A percentile compares a stretch with the other conserved stretches of the same genome.
Evolutionary conservation across 352 stramenopile genomes (phyloP).

Genomic region (Pythium vanterpoolii): DNA sequence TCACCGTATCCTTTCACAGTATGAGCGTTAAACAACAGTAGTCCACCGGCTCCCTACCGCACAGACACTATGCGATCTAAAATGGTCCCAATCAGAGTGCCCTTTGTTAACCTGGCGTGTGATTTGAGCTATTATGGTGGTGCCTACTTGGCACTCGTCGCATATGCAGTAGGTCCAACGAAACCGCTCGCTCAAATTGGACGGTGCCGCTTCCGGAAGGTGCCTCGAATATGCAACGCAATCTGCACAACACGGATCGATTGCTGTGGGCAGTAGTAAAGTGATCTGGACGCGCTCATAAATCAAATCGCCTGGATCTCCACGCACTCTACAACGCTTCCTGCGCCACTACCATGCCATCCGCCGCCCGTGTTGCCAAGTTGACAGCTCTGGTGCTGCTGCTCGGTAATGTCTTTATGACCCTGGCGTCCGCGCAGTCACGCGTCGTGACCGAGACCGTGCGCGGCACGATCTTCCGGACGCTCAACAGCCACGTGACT

Average conservation of each 20-base stretch:
- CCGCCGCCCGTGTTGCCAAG: not conserved
- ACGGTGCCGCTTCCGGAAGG: slow-evolving; percentile 3
- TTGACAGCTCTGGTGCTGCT: not conserved
- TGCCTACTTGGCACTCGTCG: too few species aligned
- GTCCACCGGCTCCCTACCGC: too few species aligned
- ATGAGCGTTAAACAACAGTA: too few species aligned
- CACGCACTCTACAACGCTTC: not conserved
- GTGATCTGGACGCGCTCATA: not conserved
- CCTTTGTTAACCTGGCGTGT: too few species aligned
- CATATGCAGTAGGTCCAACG: not conserved
- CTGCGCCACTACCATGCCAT: not conserved
- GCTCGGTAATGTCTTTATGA: not conserved
- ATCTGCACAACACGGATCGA: not conserved
- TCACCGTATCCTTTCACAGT: too few species aligned
- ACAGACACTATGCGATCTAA: too few species aligned
- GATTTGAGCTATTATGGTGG: too few species aligned
- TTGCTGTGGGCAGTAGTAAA: not conserved
- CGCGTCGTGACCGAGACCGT: slow-evolving; percentile 32
- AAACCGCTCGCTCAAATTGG: not conserved
- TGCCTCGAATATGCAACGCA: slow-evolving; percentile 1
- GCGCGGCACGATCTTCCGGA: slow-evolving; percentile 56
- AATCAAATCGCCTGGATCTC: not conserved
- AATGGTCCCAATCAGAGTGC: too few species aligned
- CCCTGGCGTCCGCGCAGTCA: slow-evolving; percentile 1
- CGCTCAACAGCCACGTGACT: slow-evolving; percentile 35